Conservation (phyloP, 345 rosid genomes). For the Eucalyptus sp. region DNA sequence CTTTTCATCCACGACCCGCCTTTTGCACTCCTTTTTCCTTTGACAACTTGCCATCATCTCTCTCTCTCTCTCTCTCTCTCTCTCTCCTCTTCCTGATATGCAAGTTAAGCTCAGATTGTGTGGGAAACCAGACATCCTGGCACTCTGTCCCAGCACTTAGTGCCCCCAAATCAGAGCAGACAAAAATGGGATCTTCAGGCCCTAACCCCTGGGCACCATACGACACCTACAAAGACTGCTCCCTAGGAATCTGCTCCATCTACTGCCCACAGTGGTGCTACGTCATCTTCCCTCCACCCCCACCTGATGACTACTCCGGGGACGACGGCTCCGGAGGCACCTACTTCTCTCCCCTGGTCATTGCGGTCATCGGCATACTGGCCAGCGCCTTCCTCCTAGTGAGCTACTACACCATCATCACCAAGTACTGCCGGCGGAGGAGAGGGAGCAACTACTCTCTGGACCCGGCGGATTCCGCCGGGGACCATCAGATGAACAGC, state of each 20-base stretch:
- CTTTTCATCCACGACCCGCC: slow-evolving; percentile 12
- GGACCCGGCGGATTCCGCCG: background rate
- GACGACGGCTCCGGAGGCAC: slow-evolving; percentile 15
- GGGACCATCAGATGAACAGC: background rate
- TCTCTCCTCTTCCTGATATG: background rate
- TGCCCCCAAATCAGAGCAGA: background rate
- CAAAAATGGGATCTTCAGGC: slow-evolving; percentile 27
- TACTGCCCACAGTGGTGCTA: slow-evolving; percentile 91
- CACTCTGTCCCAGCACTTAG: background rate
- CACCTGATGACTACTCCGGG: slow-evolving; percentile 13
- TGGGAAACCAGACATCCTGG: background rate
- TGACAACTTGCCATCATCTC: background rate
- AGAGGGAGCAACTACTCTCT: background rate
- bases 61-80: background rate
- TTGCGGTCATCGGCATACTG: slow-evolving; percentile 60
- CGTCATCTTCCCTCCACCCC: slow-evolving; percentile 69
- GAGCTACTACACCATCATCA: slow-evolving; percentile 63
- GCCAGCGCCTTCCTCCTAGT: slow-evolving; percentile 62
- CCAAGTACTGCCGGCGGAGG: slow-evolving; percentile 40
- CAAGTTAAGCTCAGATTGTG: background rate
- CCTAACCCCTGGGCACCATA: slow-evolving; percentile 41
- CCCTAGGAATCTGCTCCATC: slow-evolving; percentile 64
- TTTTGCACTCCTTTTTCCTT: background rate
- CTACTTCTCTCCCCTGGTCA: slow-evolving; percentile 59
- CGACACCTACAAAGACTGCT: slow-evolving; percentile 56